Conservation (phyloP, 2,329 filamentous ascomycete species). For the Stachybotrys chlorohalonatus region DNA sequence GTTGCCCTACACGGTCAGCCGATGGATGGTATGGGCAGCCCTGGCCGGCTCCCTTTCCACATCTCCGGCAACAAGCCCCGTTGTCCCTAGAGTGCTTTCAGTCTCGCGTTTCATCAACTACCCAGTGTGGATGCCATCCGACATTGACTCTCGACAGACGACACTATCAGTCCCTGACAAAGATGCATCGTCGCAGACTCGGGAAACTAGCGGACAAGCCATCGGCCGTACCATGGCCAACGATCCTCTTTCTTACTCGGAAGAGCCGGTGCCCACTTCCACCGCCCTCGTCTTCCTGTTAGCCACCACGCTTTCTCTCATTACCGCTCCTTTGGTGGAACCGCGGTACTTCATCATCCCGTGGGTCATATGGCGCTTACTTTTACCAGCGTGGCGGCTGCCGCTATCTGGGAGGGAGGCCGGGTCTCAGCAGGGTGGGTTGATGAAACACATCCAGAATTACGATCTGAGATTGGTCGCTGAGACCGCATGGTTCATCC, state of each 20-base stretch:
- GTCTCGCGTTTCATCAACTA: background rate
- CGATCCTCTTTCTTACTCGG: conserved; percentile 16
- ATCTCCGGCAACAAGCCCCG: background rate
- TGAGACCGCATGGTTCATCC: conserved; percentile 62
- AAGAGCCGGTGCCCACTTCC: conserved; percentile 32
- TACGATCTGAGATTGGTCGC: conserved; percentile 39
- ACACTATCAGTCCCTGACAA: background rate
- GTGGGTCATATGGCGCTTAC: conserved; percentile 85
- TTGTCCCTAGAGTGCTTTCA: no score
- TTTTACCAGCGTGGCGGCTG: conserved; percentile 50
- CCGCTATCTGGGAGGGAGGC: conserved; percentile 1
- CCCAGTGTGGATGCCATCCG: background rate
- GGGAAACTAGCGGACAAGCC: background rate
- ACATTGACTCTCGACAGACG: background rate
- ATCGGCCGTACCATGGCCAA: conserved; percentile 7
- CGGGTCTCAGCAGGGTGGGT: conserved; percentile 5
- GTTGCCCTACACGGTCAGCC: conserved; percentile 60
- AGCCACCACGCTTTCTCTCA: conserved; percentile 66
- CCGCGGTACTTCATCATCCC: conserved; percentile 94
- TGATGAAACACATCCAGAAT: conserved; percentile 2
- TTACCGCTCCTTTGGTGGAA: conserved; percentile 88
- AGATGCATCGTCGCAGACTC: background rate
- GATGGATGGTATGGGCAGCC: conserved; percentile 57
- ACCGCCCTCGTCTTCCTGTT: conserved; percentile 51
- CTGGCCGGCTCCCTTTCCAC: conserved; percentile 37